Evolutionary conservation across 2,329 filamentous ascomycete species (phyloP).

Genomic region (Sclerotiophoma versabilis): DNA sequence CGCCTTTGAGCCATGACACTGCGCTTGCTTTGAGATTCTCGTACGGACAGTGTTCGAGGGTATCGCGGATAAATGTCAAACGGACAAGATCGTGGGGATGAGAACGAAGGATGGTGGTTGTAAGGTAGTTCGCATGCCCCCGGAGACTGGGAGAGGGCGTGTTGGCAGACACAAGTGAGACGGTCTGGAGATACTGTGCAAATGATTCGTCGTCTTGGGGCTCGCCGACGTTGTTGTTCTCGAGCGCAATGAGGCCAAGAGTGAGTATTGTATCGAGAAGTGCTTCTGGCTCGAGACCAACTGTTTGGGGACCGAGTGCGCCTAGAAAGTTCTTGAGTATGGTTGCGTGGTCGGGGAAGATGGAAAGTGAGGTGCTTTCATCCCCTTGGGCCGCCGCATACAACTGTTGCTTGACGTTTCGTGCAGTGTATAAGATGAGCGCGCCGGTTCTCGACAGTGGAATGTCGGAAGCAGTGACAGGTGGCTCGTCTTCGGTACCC

Average conservation of each 20-base stretch:
- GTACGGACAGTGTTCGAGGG: slow-evolving; percentile 62
- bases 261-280: slow-evolving; percentile 63
- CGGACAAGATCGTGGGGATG: slow-evolving; percentile 61
- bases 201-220: slow-evolving; percentile 61
- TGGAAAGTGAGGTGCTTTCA: slow-evolving; percentile 48
- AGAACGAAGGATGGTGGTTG: slow-evolving; percentile 59
- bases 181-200: slow-evolving; percentile 59
- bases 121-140: slow-evolving; percentile 58
- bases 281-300: slow-evolving; percentile 55
- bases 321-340: slow-evolving; percentile 62
- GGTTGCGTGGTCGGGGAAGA: slow-evolving; percentile 62
- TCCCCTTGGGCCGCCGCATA: slow-evolving; percentile 52
- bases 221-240: slow-evolving; percentile 54
- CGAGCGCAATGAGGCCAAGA: slow-evolving; percentile 59
- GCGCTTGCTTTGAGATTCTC: slow-evolving; percentile 64
- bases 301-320: slow-evolving; percentile 42
- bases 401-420: slow-evolving; percentile 57
- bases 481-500: slow-evolving; percentile 63
- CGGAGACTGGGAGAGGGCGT: slow-evolving; percentile 56
- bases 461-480: slow-evolving; percentile 60
- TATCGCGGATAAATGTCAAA: slow-evolving; percentile 62
- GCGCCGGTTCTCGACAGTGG: slow-evolving; percentile 64
- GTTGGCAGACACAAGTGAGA: slow-evolving; percentile 58
- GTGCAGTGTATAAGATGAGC: slow-evolving; percentile 62
- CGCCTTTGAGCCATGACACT: slow-evolving; percentile 67